These are phyloP conservation scores for Cicer yamashitae DNA, from an alignment of 306 rosid species.

Conservation along the genomic window DNA sequence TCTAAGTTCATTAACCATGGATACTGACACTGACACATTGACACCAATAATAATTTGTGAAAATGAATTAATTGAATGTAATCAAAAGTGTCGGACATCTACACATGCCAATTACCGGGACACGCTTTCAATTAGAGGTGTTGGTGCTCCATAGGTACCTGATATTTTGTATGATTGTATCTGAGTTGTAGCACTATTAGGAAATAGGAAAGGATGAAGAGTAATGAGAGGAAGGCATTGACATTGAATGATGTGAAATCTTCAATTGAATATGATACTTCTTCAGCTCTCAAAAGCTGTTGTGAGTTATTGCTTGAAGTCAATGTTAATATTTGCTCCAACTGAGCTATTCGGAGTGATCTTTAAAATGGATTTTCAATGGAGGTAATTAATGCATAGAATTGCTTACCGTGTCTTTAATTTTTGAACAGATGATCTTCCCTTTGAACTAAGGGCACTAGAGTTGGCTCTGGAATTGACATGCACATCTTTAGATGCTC, in stretches of 20 bases:
- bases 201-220: slow-evolving; percentile 19
- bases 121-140: no score
- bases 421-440: slow-evolving; percentile 83
- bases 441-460: slow-evolving; percentile 90
- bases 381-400: slow-evolving; percentile 27
- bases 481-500: slow-evolving; percentile 89
- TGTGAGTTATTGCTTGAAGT: slow-evolving; percentile 24
- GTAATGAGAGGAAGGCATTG: slow-evolving; percentile 22
- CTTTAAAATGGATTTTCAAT: neutral
- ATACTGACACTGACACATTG: no score
- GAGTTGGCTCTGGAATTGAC: slow-evolving; percentile 93
- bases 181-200: slow-evolving; percentile 23
- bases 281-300: slow-evolving; percentile 22
- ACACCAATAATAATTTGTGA: no score
- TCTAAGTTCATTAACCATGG: neutral
- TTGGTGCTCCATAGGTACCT: neutral
- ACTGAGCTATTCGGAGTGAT: neutral
- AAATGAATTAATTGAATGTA: no score
- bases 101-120: no score
- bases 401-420: slow-evolving; percentile 46
- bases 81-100: no score
- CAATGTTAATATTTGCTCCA: slow-evolving; percentile 17
- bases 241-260: slow-evolving; percentile 20
- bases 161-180: neutral
- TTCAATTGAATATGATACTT: slow-evolving; percentile 38